These are phyloP conservation scores for Lachancea sp. DNA, from an alignment of 805 yeast genomes.

Conservation along the genomic window DNA sequence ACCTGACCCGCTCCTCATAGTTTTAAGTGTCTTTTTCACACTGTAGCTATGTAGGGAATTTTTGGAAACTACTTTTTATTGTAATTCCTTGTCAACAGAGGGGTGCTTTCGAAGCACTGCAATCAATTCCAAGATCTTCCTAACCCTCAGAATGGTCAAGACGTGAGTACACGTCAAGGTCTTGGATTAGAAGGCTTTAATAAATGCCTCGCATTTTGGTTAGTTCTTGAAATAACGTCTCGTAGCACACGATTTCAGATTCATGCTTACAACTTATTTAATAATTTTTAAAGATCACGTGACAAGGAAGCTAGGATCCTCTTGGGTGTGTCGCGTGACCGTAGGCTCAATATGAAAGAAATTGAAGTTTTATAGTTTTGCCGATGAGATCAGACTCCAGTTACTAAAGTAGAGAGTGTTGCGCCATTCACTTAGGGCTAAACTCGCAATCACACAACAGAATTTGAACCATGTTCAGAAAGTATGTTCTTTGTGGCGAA, in stretches of 20 bases:
- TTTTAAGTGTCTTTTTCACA: slow-evolving; percentile 37
- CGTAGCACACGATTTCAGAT: no score
- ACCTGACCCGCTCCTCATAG: slow-evolving; percentile 75
- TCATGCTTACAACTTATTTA: no score
- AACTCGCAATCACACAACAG: no score
- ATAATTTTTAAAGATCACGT: no score
- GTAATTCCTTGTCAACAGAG: neutral
- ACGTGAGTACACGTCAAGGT: slow-evolving; percentile 3
- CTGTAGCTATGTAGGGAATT: slow-evolving; percentile 55
- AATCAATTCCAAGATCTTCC: neutral
- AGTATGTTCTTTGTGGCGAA: slow-evolving; percentile 6
- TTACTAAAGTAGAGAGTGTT: no score
- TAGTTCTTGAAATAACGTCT: neutral
- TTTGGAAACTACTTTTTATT: slow-evolving; percentile 44
- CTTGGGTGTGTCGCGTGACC: no score
- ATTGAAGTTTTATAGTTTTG: no score
- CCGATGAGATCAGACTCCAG: no score
- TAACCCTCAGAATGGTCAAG: neutral
- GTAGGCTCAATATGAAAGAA: no score
- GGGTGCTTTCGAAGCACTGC: neutral
- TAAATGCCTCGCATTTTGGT: neutral
- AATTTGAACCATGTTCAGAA: slow-evolving; percentile 7
- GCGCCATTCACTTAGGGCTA: no score
- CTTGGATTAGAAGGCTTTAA: neutral
- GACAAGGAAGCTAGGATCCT: no score